These are phyloP conservation scores for Bassia scoparia DNA, from an alignment of 148 eudicot species.

Conservation along the genomic window DNA sequence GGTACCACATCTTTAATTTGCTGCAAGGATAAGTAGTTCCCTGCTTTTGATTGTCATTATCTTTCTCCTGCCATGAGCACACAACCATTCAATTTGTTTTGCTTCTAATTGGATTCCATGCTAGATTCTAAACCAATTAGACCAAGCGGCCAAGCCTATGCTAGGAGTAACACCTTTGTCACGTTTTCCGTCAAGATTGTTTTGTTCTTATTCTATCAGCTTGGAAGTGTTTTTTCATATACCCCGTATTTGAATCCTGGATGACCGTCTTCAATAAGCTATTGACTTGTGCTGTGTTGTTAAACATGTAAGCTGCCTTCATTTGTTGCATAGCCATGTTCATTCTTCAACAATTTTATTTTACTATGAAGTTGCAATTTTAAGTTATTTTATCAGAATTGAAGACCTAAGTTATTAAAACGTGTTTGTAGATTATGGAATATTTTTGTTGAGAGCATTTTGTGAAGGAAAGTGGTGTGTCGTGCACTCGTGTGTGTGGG, in stretches of 20 bases:
- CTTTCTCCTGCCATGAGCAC: too few relatives aligned
- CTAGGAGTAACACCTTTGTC: not conserved
- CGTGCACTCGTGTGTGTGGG: not conserved
- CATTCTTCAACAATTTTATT: not conserved
- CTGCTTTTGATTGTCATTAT: not conserved
- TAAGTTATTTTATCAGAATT: too few relatives aligned
- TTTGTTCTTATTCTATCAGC: not conserved
- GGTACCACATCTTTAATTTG: slow-evolving; percentile 34
- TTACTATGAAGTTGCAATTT: too few relatives aligned
- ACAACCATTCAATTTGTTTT: not conserved
- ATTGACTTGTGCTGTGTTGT: not conserved
- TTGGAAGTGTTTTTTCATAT: not conserved
- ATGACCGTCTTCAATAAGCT: not conserved
- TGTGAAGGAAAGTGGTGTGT: not conserved
- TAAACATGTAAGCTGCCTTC: not conserved
- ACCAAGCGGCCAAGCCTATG: not conserved
- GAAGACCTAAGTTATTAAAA: too few relatives aligned
- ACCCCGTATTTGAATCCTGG: not conserved
- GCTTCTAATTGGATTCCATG: not conserved
- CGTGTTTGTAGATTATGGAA: too few relatives aligned
- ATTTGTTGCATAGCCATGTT: not conserved
- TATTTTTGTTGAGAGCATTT: too few relatives aligned
- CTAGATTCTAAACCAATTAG: not conserved
- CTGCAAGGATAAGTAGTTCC: too few relatives aligned
- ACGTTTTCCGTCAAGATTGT: not conserved